These are phyloP conservation scores for Cochlearia excelsa DNA, from an alignment of 345 rosid genomes.

Conservation along the genomic window DNA sequence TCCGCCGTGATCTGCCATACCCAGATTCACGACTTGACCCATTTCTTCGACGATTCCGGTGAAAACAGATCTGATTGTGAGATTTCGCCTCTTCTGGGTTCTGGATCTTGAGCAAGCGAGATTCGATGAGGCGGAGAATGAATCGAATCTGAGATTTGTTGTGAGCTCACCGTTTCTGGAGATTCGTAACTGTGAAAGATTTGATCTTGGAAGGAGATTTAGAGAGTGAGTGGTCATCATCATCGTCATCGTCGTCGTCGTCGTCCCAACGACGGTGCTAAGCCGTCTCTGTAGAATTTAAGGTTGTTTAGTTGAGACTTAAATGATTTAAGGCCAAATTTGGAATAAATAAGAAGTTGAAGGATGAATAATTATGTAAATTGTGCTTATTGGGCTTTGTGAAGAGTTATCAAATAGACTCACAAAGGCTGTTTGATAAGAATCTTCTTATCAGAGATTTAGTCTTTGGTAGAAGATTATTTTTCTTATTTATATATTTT, in stretches of 20 bases:
- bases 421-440: no score
- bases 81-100: slow-evolving; percentile 22
- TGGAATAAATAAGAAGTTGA: no score
- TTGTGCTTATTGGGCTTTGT: no score
- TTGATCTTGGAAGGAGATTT: slow-evolving; percentile 25
- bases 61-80: slow-evolving; percentile 52
- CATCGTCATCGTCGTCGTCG: not conserved
- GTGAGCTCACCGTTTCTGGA: slow-evolving; percentile 6
- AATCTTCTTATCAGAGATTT: no score
- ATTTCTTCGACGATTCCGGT: slow-evolving; percentile 90
- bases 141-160: slow-evolving; percentile 27
- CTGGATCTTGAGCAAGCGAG: slow-evolving; percentile 1
- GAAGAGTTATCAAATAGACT: no score
- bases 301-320: not conserved
- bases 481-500: no score
- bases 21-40: slow-evolving; percentile 59
- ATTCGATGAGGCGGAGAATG: slow-evolving; percentile 27
- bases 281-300: not conserved
- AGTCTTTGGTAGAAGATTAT: no score
- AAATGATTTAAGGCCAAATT: no score
- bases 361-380: no score
- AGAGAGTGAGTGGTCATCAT: slow-evolving; percentile 31
- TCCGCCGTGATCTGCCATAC: slow-evolving; percentile 56
- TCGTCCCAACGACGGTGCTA: no score
- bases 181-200: slow-evolving; percentile 13